Evolutionary conservation across 176 grass and related monocot genomes (phyloP).

Genomic region (Triticum dicoccoides): DNA sequence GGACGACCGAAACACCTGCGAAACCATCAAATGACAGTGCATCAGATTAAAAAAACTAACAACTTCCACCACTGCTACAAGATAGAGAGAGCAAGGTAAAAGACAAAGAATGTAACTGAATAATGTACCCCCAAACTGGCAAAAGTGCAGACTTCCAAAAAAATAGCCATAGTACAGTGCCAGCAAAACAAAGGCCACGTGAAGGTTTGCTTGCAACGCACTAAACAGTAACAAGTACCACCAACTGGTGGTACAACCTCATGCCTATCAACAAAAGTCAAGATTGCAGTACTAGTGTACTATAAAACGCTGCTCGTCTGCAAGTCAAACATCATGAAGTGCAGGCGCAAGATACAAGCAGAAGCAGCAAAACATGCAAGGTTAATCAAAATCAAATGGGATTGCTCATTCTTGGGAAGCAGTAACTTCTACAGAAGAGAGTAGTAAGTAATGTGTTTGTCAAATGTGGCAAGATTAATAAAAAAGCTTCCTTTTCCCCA

Average conservation of each 20-base stretch:
- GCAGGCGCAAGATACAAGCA: background rate
- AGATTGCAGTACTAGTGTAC: constrained; percentile 25
- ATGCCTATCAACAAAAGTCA: constrained; percentile 30
- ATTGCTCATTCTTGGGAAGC: background rate
- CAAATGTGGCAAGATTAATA: background rate
- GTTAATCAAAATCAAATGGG: background rate
- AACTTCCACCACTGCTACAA: background rate
- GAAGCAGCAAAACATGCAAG: background rate
- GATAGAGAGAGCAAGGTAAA: background rate
- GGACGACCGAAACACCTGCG: constrained; percentile 79
- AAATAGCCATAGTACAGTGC: background rate
- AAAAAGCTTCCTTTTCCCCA: background rate
- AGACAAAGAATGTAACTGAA: constrained; percentile 32
- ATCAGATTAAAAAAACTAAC: constrained; percentile 9
- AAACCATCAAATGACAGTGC: constrained; percentile 3
- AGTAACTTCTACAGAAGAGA: background rate
- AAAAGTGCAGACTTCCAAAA: constrained; percentile 19
- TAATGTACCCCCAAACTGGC: constrained; percentile 41
- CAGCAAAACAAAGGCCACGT: constrained; percentile 31
- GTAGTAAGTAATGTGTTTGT: background rate
- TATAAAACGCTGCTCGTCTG: background rate
- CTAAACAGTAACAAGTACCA: constrained; percentile 42
- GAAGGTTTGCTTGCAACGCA: constrained; percentile 34
- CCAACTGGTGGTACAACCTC: constrained; percentile 10
- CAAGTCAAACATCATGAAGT: constrained; percentile 25